Conservation (phyloP, 1,139 yeast species). For the Yamadazyma spencermartinsiae region DNA sequence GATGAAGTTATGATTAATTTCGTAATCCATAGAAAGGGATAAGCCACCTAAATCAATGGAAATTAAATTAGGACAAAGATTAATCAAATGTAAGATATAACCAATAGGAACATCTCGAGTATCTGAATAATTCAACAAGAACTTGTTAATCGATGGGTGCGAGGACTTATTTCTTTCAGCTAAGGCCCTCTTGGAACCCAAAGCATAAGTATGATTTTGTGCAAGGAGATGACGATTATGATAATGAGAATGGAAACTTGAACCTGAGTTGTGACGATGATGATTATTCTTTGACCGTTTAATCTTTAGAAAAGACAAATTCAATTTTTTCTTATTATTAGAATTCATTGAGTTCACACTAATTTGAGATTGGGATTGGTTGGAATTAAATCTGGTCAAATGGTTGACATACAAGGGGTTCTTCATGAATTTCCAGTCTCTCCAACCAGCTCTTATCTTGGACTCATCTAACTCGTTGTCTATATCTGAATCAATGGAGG, state of each 20-base stretch:
- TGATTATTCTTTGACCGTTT: conserved; percentile 14
- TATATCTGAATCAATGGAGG: conserved; percentile 6
- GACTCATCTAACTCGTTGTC: conserved; percentile 10
- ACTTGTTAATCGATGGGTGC: conserved; percentile 64
- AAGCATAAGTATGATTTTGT: conserved; percentile 6
- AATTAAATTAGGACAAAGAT: conserved; percentile 56
- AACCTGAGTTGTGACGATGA: conserved; percentile 4
- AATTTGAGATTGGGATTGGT: conserved; percentile 17
- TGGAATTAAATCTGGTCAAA: conserved; percentile 28
- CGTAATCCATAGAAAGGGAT: conserved; percentile 60
- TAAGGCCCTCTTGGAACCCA: conserved; percentile 4
- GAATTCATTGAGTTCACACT: conserved; percentile 19
- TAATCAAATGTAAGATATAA: conserved; percentile 57
- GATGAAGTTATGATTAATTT: conserved; percentile 34
- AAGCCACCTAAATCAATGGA: conserved; percentile 54
- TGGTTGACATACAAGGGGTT: conserved; percentile 59
- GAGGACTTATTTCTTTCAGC: background rate
- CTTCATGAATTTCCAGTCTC: conserved; percentile 77
- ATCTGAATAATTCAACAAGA: conserved; percentile 54
- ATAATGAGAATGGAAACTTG: conserved; percentile 4
- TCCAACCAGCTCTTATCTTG: conserved; percentile 68
- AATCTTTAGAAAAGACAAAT: conserved; percentile 19
- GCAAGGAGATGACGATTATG: conserved; percentile 5
- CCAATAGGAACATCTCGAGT: conserved; percentile 73
- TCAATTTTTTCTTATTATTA: conserved; percentile 13